Percentiles rank a stretch among this genome's conserved stretches.
These are phyloP conservation scores for Pyrenula massariospora DNA, from an alignment of 495 filamentous ascomycete species.

Conservation along the genomic window DNA sequence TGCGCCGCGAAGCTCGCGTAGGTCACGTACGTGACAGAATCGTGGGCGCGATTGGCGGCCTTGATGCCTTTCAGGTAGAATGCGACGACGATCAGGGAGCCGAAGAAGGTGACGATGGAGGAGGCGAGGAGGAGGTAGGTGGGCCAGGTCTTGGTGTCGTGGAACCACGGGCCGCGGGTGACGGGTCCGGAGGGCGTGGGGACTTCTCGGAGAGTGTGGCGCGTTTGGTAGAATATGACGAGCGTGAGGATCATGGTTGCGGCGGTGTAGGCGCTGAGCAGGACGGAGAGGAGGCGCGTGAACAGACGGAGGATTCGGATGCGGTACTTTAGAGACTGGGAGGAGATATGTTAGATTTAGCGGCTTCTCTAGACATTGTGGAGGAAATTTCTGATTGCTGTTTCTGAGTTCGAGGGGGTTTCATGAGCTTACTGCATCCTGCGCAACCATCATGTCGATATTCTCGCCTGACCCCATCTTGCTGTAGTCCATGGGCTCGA, in stretches of 20 bases:
- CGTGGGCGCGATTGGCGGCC: background rate
- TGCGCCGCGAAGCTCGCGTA: background rate
- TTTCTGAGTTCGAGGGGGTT: background rate
- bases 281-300: background rate
- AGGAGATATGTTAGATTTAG: too few species aligned
- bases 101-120: background rate
- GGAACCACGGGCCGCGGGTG: background rate
- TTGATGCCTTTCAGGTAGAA: background rate
- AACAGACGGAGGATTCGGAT: background rate
- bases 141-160: background rate
- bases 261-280: background rate
- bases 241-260: background rate
- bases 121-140: background rate
- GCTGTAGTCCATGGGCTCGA: background rate
- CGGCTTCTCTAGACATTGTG: too few species aligned
- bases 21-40: background rate
- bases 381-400: too few species aligned
- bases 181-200: background rate
- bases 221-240: background rate
- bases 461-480: background rate
- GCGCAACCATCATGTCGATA: background rate
- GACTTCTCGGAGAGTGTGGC: constrained; percentile 1
- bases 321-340: background rate
- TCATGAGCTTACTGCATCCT: background rate
- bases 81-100: background rate